Evolutionary conservation across 108 stramenopile species (phyloP), one percentile per base, ranked within the genome.

Genomic region (Pseudonitzschia multistriata): DNA sequence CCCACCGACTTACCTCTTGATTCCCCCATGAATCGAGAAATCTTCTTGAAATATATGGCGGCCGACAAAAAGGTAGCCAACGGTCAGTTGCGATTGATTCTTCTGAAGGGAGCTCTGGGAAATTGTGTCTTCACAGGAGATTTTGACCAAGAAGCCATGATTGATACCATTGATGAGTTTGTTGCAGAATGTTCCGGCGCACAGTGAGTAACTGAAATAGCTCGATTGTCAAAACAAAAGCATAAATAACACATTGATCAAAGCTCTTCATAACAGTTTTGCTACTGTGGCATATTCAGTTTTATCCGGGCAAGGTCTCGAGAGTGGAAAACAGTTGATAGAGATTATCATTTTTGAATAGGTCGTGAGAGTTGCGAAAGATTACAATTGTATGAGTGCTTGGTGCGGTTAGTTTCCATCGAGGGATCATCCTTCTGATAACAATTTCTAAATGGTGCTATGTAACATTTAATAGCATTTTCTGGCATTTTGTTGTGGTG

Each of bases 11-110:
- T 95, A 15, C 94, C 94, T 15, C 68, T 70, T 10, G 90, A 93
- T 71, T 88, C 88, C 5, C 90, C 88, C 35, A 91, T 95, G 90
- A 82, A 83, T 27, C 75, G 74, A 21, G 88, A 84, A 17, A 84
- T 65, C 2, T 93, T 95, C 60, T 66, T 88, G 17, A 84, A 83
- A 50, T 81, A 92, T 62, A 96, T 96, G 95, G 80, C 83, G 67
- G 83, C 89, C 48, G 95, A 96, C 72, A 96, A 96, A 79, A 96
- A 96, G 81, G 96, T 96, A 21, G 89, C 92, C 7, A 87, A 96
- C 74, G 96, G 92, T 33, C 71, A 88, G 68, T 73, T 96, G 67
- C 82, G 93, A 29, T 67, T 96, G 27, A 94, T 96, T 49, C 70
- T 90, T 21, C 62, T 79, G 17, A 84, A 81, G 81, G 88, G 88